phyloP scores from a whole-genome alignment of 1,139 yeast species.

The Candida tetrigidarum region DNA sequence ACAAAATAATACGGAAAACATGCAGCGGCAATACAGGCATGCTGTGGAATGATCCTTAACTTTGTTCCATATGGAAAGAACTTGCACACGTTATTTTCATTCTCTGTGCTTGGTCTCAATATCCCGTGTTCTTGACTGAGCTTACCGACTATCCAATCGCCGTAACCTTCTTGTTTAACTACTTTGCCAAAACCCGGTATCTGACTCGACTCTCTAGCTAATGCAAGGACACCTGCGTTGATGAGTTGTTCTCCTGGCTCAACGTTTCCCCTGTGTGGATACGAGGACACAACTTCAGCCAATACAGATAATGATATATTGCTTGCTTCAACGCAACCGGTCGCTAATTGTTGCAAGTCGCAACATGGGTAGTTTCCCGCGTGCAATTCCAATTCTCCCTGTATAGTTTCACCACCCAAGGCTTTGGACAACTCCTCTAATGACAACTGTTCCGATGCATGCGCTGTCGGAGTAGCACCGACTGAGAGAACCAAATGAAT shows the following conservation, averaged over 20 bases:
- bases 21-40: constrained; percentile 74
- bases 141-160: constrained; percentile 59
- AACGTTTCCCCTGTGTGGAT: constrained; percentile 51
- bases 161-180: constrained; percentile 37
- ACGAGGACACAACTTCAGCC: constrained; percentile 67
- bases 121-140: constrained; percentile 71
- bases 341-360: constrained; percentile 76
- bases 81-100: constrained; percentile 25
- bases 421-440: constrained; percentile 21
- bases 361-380: constrained; percentile 80
- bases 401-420: constrained; percentile 31
- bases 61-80: constrained; percentile 59
- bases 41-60: constrained; percentile 68
- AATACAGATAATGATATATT: constrained; percentile 60
- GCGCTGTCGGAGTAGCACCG: constrained; percentile 86
- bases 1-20: constrained; percentile 63
- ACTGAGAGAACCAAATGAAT: constrained; percentile 53
- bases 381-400: constrained; percentile 66
- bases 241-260: constrained; percentile 64
- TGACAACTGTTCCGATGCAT: constrained; percentile 49
- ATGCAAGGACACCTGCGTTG: constrained; percentile 74
- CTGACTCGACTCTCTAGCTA: constrained; percentile 66
- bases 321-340: constrained; percentile 54
- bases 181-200: constrained; percentile 54
- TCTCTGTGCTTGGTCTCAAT: constrained; percentile 34